Base-by-base conservation (phyloP, 192 early-diverging fungal species). In the Umbelopsis vinacea region DNA sequence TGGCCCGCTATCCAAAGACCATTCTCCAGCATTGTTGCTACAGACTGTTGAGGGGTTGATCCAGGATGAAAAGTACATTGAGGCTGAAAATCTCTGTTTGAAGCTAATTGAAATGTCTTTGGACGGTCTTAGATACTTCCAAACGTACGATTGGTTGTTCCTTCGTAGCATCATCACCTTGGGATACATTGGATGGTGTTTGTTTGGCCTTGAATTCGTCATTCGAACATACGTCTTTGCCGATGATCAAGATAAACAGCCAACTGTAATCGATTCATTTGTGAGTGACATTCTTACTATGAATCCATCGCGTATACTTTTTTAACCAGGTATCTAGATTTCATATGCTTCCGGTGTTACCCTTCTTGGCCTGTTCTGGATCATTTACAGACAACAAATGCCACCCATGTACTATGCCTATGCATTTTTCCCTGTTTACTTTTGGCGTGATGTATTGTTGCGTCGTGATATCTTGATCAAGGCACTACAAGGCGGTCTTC, bases 91-190 rank as follows among this genome's bases (percentile, higher is more conserved):
- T 50, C 79, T 88, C 69, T 95, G 95, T 54, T 53, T 69, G 24
- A 45, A 81, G 29, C 78, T 96, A 23, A 87, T 92, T 24, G 70
- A 80, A 6, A 80, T 92, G 46, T 92, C 89, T 35, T 66, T 97
- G 9, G 85, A 92, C 57, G 96, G 96, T n/a, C 79, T 97, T 69
- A 89, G 95, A 47, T 98, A 98, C 82, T 92, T 94, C 55, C 95
- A 98, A 81, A 96, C 93, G 77, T 98, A 98, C 70, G 96, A 98
- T 81, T 98, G 96, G 96, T 80, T 97, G 7, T 93, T 97, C 76
- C 80, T 98, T 68, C 86, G 94, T 60, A 85, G 92, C 0, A 87
- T 96, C 6, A 89, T 98, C 23, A 92, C 91, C 14, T 76, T 85
- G 29, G 96, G 96, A 50, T 98, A 94, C 76, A 66, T 94, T 23